Evolutionary conservation across 371 early-diverging fungal species (phyloP), one percentile per base, ranked within the genome.

Genomic region (Batkoa obscura): DNA sequence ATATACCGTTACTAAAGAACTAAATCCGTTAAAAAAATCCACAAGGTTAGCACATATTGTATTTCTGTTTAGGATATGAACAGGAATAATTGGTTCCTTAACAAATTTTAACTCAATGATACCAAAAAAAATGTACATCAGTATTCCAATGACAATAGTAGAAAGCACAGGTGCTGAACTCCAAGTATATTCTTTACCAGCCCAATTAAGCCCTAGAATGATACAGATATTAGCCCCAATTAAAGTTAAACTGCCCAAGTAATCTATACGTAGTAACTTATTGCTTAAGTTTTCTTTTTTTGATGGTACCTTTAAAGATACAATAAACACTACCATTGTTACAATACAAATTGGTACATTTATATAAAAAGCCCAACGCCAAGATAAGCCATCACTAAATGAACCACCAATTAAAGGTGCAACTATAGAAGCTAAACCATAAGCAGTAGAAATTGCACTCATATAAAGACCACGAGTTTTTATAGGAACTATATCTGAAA

Each of bases 161-260:
- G 61, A 62, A 34, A 80, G 64, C 35, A 81, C 64, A 1, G 66
- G 58, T 3, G 73, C 64, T 1, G 69, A 66, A 42, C 62, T 55
- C 78, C 78, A 78, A 1, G 75, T 59, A 43, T 71, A 75, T 13
- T 64, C 56, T 36, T 57, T 57, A 13, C 88, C 88, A 39, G 82
- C 88, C 71, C 80, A 72, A 9, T 78, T 71, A 4, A 83, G 71
- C 2, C 82, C 81, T 30, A 84, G 56, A 36, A 88, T 34, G 0
- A 30, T 10, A 10, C 31, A 30, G 10, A 50, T 34, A 12, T 12
- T 34, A 50, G 31, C 50, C 5, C 23, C 23, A 1, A 60, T 59
- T 53, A 68, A 37, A n/a, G 57, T 30, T 1, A 68, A 38, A 0
- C 70, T 62, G 10, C 68, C 66, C 2, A 56, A n/a, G 53, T 50